Evolutionary conservation across 164 flowering plant species (phyloP).

Genomic region (Vitis rotundifolia): DNA sequence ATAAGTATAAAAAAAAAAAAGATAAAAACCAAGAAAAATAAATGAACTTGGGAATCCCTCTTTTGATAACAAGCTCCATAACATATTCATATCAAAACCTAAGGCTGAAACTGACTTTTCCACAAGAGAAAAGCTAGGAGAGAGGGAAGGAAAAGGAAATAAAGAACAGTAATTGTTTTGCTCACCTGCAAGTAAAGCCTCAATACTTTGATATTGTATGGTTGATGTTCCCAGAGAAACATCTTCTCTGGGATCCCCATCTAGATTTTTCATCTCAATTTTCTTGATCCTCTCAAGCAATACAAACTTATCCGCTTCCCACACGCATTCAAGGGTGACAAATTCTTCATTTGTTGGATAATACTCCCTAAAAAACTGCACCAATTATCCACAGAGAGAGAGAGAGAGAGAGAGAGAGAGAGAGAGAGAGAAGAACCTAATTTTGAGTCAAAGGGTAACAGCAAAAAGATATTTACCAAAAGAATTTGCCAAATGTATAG

Average conservation of each 20-base stretch:
- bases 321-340: conserved; percentile 52
- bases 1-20: too few relatives aligned
- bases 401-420: background rate
- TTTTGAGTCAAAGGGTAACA: background rate
- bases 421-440: background rate
- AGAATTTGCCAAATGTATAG: background rate
- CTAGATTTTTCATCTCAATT: conserved; percentile 20
- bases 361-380: conserved; percentile 73
- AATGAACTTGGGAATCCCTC: background rate
- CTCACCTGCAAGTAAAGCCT: conserved; percentile 58
- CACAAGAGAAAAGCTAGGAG: background rate
- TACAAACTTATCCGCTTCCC: conserved; percentile 67
- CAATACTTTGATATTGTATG: conserved; percentile 47
- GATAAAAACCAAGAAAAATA: background rate
- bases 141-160: background rate
- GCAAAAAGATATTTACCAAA: background rate
- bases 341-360: conserved; percentile 51
- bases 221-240: conserved; percentile 14
- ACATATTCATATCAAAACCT: background rate
- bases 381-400: background rate
- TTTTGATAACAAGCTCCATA: background rate
- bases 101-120: background rate
- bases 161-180: background rate
- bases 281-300: conserved; percentile 43
- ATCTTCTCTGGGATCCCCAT: conserved; percentile 19